Evolutionary conservation across 2,329 filamentous ascomycete genomes (phyloP).

Genomic region (Zasmidium citrigriseum): DNA sequence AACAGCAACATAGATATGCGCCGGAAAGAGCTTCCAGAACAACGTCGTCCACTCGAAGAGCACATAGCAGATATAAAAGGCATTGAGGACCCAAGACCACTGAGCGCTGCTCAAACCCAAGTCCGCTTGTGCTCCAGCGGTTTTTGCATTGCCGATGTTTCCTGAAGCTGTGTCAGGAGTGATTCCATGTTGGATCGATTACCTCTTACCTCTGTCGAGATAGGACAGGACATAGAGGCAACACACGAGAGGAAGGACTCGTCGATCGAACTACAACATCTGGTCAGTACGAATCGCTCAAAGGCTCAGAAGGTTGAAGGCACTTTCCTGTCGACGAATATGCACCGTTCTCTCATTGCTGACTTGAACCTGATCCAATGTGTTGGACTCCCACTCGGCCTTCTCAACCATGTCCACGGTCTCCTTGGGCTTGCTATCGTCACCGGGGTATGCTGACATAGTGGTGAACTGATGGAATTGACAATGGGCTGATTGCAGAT

Average conservation of each 20-base stretch:
- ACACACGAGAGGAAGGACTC: conserved; percentile 3
- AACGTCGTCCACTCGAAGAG: conserved; percentile 6
- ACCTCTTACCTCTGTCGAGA: conserved; percentile 24
- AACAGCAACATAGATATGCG: conserved; percentile 31
- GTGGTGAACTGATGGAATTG: too few relatives aligned
- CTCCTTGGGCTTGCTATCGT: too few relatives aligned
- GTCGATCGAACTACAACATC: conserved; percentile 5
- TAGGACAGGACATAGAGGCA: conserved; percentile 26
- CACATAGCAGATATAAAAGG: conserved; percentile 54
- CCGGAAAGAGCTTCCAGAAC: conserved; percentile 3
- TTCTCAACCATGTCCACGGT: too few relatives aligned
- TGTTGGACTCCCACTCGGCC: too few relatives aligned
- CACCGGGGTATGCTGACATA: too few relatives aligned
- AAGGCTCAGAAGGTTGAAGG: too few relatives aligned
- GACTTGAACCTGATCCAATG: too few relatives aligned
- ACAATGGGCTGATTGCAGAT: too few relatives aligned
- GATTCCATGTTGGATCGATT: background rate
- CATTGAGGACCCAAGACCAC: conserved; percentile 54
- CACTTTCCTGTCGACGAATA: background rate
- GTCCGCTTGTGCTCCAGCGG: conserved; percentile 43
- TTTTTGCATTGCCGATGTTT: conserved; percentile 36
- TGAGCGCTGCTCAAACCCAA: conserved; percentile 47
- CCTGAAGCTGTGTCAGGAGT: background rate
- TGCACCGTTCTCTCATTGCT: too few relatives aligned
- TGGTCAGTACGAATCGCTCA: too few relatives aligned